Base-by-base conservation (phyloP, 2,329 filamentous ascomycete species). In the Epichloe gansuensis region DNA sequence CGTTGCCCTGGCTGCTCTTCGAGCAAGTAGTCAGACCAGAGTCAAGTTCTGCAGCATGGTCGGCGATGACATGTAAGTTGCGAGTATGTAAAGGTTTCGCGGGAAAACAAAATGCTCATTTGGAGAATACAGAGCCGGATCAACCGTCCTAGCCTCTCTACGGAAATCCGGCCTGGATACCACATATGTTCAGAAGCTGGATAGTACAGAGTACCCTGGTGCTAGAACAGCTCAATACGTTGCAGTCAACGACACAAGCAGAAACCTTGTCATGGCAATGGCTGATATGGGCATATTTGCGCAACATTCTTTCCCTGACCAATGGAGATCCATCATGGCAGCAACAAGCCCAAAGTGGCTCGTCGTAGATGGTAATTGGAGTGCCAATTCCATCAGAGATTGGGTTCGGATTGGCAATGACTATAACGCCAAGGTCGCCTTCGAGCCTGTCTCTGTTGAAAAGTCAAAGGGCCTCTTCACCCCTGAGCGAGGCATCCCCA, bases 211-310 rank as follows among this genome's bases (percentile, higher is more conserved):
- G 54, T 69, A 66, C 23, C 73, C 73, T 3, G 74, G 76, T 1
- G 75, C 74, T 35, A 78, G 86, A 52, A 97, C 91, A 2, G 89
- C 90, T 0, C 89, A 96, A 65, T 97, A 97, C 64, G 80, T 97
- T 3, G 86, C 91, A 15, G 74, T 97, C 57, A 98, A 97, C 64
- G 87, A 94, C 62, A 74, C 74, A 0, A 80, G 84, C 54, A 94
- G 89, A 66, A 85, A 90, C 56, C 78, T 98, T 2, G 76, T 90
- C n/a, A 69, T 96, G 56, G 91, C 89, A 45, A 95, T 96, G 88
- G 90, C 91, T 4, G 93, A 97, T 64, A 96, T 97, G 89, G 79
- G 75, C 51, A 91, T 95, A 59, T 79, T 95, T 47, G 76, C 81
- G n/a, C 63, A 69, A 15, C 70, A 76, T 54, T 71, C 73, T 0